Base-by-base conservation (phyloP, 2,329 filamentous ascomycete genomes). In the Diaporthe sp. region DNA sequence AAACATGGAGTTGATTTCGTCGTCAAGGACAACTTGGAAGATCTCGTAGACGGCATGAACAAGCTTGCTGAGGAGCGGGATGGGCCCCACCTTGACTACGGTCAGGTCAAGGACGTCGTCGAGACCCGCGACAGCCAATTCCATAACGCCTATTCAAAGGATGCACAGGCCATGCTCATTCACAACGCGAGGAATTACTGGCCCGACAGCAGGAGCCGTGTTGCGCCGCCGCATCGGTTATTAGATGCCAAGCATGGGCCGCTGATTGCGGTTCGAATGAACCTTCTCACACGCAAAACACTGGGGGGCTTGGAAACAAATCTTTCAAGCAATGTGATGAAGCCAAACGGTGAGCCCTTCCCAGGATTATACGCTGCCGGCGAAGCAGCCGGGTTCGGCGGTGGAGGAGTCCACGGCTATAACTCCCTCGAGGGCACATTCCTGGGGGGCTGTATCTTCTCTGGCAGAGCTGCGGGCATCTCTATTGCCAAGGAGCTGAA, bases 401-500 rank as follows among this genome's bases (percentile, higher is more conserved):
- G 91, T 2, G 90, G 90, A 2, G 90, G 91, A 22, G 88, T 92
- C 0, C 91, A 92, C 78, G 91, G 90, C 0, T 92, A 92, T 78
- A 91, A 85, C 78, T 89, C 90, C 1, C 87, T 92, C 49, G 90
- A 92, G 81, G 90, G 91, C 0, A 92, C 90, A 0, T 92, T 92
- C 79, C 78, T 92, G 5, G 90, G 90, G 19, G 90, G 90, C 0
- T 92, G 90, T 75, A 91, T 92, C 78, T 92, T 92, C 78, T 92
- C 90, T 0, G 90, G 91, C 0, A 83, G 90, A 8, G 87, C 87
- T 0, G 90, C 90, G 0, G 90, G 90, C 0, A 83, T 87, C 13
- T 89, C 87, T 0, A 88, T 92, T 78, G 89, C 87, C 0, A 86
- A 87, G 4, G 88, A 91, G 77, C 72, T 86, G 67, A 75, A 75